Conservation (phyloP, 2,329 filamentous ascomycete genomes). For the Lecanosticta acicola region DNA sequence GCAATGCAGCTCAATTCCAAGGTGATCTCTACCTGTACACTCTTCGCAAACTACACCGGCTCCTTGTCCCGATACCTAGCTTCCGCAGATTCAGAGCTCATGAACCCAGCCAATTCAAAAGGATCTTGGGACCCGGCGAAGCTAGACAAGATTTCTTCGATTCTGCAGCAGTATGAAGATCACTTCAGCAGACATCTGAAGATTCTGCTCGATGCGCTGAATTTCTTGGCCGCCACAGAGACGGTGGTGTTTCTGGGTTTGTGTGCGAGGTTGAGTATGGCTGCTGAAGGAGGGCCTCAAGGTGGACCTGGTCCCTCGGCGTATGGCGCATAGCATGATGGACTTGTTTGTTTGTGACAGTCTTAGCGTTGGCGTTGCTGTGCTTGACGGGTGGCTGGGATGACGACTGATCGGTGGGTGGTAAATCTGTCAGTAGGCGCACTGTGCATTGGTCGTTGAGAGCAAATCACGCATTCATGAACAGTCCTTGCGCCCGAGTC, state of each 20-base stretch:
- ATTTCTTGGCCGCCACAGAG: conserved; percentile 95
- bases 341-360: conserved; percentile 1
- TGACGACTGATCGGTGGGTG: not conserved
- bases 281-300: conserved; percentile 58
- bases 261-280: conserved; percentile 74
- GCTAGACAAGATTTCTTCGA: conserved; percentile 75
- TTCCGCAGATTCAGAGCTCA: conserved; percentile 74
- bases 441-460: too few relatives aligned
- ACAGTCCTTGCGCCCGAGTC: not conserved
- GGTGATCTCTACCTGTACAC: conserved; percentile 88
- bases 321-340: conserved; percentile 12
- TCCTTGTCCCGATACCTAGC: conserved; percentile 80
- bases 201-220: conserved; percentile 88
- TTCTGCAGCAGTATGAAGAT: conserved; percentile 83
- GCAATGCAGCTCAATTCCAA: conserved; percentile 81
- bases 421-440: too few relatives aligned
- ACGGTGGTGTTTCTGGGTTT: conserved; percentile 89
- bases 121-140: conserved; percentile 47
- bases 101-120: conserved; percentile 32
- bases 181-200: conserved; percentile 90
- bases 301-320: conserved; percentile 21
- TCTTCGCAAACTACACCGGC: conserved; percentile 86
- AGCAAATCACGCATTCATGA: too few relatives aligned
- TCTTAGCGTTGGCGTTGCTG: conserved; percentile 12
- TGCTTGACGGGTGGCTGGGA: not conserved